These are phyloP conservation scores for Zea mays DNA, from an alignment of 176 grass and related monocot species.

Conservation along the genomic window Zm-B73-REFERENCE-NAM-5.0 NC_050105.1:142453501-142454000, in stretches of 20 bases:
- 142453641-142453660: background rate
- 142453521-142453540: conserved; percentile 48
- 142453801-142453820: conserved; percentile 10
- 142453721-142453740: background rate
- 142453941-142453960: background rate
- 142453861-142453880: background rate
- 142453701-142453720: background rate
- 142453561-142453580: background rate
- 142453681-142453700: conserved; percentile 13
- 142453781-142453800: background rate
- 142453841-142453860: background rate
- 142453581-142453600: background rate
- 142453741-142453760: background rate
- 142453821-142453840: background rate
- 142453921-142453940: background rate
- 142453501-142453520: conserved; percentile 42
- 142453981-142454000: background rate
- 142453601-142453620: conserved; percentile 13
- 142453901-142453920: background rate
- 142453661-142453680: background rate
- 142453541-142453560: conserved; percentile 33
- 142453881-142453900: background rate
- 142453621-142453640: background rate
- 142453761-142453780: background rate
- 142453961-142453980: background rate